Evolutionary conservation across 352 stramenopile genomes (phyloP).

Genomic region (Phytophthora vignae): DNA sequence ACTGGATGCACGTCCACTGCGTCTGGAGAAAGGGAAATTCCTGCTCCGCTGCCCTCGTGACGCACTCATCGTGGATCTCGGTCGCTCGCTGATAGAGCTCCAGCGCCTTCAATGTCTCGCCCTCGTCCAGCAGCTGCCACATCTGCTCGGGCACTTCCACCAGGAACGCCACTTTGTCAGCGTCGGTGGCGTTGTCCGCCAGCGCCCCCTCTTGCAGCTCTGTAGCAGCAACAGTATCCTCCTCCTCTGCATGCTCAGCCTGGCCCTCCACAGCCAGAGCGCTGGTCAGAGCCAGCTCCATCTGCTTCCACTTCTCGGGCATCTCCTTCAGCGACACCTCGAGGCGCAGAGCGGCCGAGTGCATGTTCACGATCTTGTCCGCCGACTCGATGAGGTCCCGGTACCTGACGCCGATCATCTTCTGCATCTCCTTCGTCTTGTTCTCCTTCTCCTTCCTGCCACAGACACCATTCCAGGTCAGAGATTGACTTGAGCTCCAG

Average conservation of each 20-base stretch:
- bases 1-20: constrained; percentile 73
- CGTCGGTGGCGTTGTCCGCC: not conserved
- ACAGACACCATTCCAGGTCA: not conserved
- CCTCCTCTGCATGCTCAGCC: not conserved
- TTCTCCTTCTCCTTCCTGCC: constrained; percentile 83
- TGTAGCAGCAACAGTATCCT: not conserved
- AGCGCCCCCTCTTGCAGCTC: not conserved
- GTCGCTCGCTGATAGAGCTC: constrained; percentile 55
- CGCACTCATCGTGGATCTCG: constrained; percentile 31
- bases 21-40: constrained; percentile 73
- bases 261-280: constrained; percentile 37
- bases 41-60: constrained; percentile 18
- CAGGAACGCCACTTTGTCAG: constrained; percentile 60
- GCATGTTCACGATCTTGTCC: constrained; percentile 94
- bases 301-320: constrained; percentile 79
- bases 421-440: constrained; percentile 93
- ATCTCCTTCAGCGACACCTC: constrained; percentile 87
- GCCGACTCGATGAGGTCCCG: constrained; percentile 94
- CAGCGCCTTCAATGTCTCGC: constrained; percentile 62
- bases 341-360: constrained; percentile 85
- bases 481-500: not conserved
- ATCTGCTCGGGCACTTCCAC: constrained; percentile 70
- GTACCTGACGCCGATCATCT: constrained; percentile 94
- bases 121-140: constrained; percentile 74
- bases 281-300: constrained; percentile 52